Conservation (phyloP, 441 rosid species). For the Kokia cookei region DNA sequence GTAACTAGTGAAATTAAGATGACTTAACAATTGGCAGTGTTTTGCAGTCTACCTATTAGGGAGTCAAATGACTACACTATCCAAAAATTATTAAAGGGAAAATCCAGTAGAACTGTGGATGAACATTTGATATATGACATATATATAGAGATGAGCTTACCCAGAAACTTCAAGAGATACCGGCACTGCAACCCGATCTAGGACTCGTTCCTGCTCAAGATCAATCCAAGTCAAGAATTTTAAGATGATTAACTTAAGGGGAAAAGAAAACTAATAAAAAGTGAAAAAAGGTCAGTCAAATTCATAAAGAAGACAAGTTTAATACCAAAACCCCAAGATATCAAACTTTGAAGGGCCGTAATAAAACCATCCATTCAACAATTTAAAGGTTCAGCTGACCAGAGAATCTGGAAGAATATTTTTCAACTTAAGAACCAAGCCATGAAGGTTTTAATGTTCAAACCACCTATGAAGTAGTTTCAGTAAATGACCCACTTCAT, state of each 20-base stretch:
- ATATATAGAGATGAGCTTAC: slow-evolving; percentile 33
- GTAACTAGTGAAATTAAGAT: background rate
- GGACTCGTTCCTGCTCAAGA: slow-evolving; percentile 64
- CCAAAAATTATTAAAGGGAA: background rate
- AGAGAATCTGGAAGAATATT: background rate
- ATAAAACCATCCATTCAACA: background rate
- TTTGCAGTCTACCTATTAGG: background rate
- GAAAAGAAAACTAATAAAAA: background rate
- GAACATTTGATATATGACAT: background rate
- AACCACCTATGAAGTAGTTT: background rate
- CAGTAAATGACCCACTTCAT: background rate
- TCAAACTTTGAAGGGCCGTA: background rate
- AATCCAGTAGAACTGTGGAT: background rate
- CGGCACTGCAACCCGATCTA: slow-evolving; percentile 42
- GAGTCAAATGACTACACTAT: background rate
- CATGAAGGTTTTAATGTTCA: background rate
- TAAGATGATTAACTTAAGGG: background rate
- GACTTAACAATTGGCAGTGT: background rate
- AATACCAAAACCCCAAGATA: background rate
- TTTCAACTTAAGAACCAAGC: background rate
- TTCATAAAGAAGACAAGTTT: background rate
- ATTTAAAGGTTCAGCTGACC: background rate
- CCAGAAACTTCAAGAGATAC: slow-evolving; percentile 37
- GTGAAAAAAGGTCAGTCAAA: background rate
- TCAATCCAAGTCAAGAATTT: background rate